These are phyloP conservation scores for Collybiopsis luxurians DNA, from an alignment of 768 basidiomycete genomes.

Conservation along the genomic window DNA sequence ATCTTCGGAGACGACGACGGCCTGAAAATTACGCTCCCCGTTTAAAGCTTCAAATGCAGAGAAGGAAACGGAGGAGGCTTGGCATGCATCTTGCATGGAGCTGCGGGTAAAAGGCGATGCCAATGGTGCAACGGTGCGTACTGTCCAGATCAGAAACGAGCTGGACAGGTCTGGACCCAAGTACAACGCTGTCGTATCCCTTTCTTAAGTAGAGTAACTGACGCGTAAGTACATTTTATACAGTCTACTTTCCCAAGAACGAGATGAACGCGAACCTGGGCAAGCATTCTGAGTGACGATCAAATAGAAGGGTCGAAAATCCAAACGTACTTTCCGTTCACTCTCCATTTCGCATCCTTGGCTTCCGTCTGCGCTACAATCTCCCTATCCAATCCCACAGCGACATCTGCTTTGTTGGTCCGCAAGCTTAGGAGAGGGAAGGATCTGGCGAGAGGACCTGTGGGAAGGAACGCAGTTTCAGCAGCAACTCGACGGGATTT, in stretches of 20 bases:
- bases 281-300: not conserved
- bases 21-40: no score
- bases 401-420: conserved; percentile 95
- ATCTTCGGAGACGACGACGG: no score
- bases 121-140: no score
- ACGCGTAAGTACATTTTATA: no score
- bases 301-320: not conserved
- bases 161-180: no score
- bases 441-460: conserved; percentile 74
- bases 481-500: not conserved
- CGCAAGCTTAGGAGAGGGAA: conserved; percentile 84
- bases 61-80: no score
- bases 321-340: conserved; percentile 67
- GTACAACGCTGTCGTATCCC: no score
- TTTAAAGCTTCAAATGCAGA: no score
- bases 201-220: no score
- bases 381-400: conserved; percentile 73
- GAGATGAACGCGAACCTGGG: conserved; percentile 44
- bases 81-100: no score
- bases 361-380: conserved; percentile 66
- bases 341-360: conserved; percentile 69
- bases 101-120: no score
- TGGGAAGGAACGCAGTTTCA: conserved; percentile 2
- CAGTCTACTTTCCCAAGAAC: conserved; percentile 17
- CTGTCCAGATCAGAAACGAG: no score